These are phyloP conservation scores for Avena sativa DNA, from an alignment of 176 grass and related monocot genomes.

Conservation along the genomic window DNA sequence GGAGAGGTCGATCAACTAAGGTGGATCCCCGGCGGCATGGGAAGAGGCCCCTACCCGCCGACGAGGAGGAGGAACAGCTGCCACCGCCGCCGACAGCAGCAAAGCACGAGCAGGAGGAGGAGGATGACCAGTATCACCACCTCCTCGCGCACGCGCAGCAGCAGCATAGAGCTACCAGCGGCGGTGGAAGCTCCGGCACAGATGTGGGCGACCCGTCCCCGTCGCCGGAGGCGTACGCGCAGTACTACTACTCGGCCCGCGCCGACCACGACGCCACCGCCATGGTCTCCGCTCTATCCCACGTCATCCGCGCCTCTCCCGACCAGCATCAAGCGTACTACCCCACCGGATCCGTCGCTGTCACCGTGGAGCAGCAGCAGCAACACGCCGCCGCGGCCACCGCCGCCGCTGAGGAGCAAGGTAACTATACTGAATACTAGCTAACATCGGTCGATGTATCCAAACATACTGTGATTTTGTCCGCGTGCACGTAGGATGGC, in stretches of 20 bases:
- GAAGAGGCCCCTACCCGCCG: slow-evolving; percentile 83
- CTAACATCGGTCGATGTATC: slow-evolving; percentile 5
- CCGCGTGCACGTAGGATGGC: slow-evolving; percentile 19
- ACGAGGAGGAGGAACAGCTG: slow-evolving; percentile 54
- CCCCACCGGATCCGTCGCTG: neutral
- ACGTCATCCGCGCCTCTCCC: slow-evolving; percentile 73
- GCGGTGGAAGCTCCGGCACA: neutral
- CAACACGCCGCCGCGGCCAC: neutral
- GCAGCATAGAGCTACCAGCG: neutral
- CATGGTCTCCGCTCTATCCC: slow-evolving; percentile 89
- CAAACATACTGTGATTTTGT: slow-evolving; percentile 22
- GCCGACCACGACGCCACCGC: slow-evolving; percentile 74
- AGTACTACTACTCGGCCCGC: slow-evolving; percentile 71
- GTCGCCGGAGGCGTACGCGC: slow-evolving; percentile 50
- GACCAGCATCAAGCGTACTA: slow-evolving; percentile 37
- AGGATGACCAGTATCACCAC: slow-evolving; percentile 26
- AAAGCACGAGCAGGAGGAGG: slow-evolving; percentile 49
- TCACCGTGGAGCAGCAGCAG: slow-evolving; percentile 6
- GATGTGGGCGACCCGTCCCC: neutral
- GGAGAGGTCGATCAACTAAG: slow-evolving; percentile 36
- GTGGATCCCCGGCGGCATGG: slow-evolving; percentile 93
- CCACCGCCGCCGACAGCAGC: neutral
- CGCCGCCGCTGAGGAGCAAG: slow-evolving; percentile 49
- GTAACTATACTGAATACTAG: slow-evolving; percentile 30
- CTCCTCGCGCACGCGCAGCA: neutral